These are phyloP conservation scores for Forsythia suspensa DNA, from an alignment of 257 asterid species.

Conservation along the genomic window DNA sequence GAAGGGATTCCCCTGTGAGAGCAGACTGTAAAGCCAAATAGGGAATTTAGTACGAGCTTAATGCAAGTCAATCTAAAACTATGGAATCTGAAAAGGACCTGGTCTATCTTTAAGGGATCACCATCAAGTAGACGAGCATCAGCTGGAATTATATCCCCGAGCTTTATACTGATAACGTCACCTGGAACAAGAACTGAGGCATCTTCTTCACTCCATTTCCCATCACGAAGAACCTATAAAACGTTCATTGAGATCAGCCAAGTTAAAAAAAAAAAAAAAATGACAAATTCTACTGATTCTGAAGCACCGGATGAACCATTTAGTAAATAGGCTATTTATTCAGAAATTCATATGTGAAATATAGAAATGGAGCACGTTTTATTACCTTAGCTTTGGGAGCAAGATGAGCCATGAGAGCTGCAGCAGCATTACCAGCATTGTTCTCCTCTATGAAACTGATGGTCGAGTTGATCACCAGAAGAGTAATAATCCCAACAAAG, in stretches of 20 bases:
- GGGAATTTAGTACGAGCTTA: not conserved
- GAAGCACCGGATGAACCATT: not conserved
- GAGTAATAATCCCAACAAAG: slow-evolving; percentile 24
- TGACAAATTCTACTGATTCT: not conserved
- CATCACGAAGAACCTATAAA: slow-evolving; percentile 22
- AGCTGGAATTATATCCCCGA: slow-evolving; percentile 44
- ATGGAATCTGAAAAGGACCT: slow-evolving; percentile 22
- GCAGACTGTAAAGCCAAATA: slow-evolving; percentile 34
- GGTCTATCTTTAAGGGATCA: slow-evolving; percentile 44
- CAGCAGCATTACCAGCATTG: slow-evolving; percentile 26
- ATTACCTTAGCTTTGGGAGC: slow-evolving; percentile 26
- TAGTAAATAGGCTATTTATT: not conserved
- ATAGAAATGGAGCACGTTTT: not conserved
- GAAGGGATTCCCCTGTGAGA: slow-evolving; percentile 45
- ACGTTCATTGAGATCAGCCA: not conserved
- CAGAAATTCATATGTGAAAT: not conserved
- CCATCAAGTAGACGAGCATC: slow-evolving; percentile 48
- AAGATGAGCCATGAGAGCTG: slow-evolving; percentile 27
- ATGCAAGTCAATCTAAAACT: not conserved
- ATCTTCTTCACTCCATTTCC: slow-evolving; percentile 22
- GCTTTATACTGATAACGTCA: slow-evolving; percentile 39
- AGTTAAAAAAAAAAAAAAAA: not conserved
- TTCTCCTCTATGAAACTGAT: slow-evolving; percentile 26
- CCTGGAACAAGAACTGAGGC: slow-evolving; percentile 32
- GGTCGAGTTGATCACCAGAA: slow-evolving; percentile 21